Evolutionary conservation across 2,329 filamentous ascomycete species (phyloP), one percentile per base, ranked within the genome.

Genomic region (Fusarium penzigii): DNA sequence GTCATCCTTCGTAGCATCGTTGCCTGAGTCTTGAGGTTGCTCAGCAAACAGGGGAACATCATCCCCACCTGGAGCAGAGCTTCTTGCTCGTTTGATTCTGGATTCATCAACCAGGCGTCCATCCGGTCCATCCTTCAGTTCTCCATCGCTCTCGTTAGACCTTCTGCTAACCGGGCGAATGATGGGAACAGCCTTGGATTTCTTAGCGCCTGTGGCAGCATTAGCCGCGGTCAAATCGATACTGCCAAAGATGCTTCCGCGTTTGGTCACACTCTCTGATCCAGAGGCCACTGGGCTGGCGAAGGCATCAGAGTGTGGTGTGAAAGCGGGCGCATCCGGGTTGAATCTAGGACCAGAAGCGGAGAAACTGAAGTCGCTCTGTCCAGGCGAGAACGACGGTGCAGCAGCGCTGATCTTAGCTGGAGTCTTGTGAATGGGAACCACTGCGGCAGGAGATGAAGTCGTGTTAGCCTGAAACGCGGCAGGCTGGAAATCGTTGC

Each of bases 171-270:
- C 78, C 1, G 89, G 89, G 39, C 79, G 80, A 10, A 93, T 73
- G 56, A 96, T 95, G 0, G 92, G 89, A 49, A 96, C 82, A 10
- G 91, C 91, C 73, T 94, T 97, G 5, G 87, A 90, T 62, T 84
- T 85, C 72, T 89, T 91, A 1, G 74, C 70, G 7, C 86, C 81
- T 64, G 88, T 88, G 29, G 83, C 73, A 45, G 85, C 79, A 17
- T 90, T 85, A 13, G 80, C 78, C 32, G 79, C 70, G 49, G 78
- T 82, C 32, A 89, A 73, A 56, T 84, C 82, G 59, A 92, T 87
- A 40, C 85, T 86, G 44, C 84, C 80, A 67, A 92, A 91, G 61
- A 92, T 89, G 47, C 82, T 80, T 55, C 74, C 74, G 12, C 70
- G 71, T 46, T 73, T 74, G 46, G 70, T 71, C 29, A 61, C 62